A percentile compares a stretch with the other conserved stretches of the same genome.
Conservation (phyloP, 2,329 filamentous ascomycete genomes). For the Teratosphaeriaceae sp. region DNA sequence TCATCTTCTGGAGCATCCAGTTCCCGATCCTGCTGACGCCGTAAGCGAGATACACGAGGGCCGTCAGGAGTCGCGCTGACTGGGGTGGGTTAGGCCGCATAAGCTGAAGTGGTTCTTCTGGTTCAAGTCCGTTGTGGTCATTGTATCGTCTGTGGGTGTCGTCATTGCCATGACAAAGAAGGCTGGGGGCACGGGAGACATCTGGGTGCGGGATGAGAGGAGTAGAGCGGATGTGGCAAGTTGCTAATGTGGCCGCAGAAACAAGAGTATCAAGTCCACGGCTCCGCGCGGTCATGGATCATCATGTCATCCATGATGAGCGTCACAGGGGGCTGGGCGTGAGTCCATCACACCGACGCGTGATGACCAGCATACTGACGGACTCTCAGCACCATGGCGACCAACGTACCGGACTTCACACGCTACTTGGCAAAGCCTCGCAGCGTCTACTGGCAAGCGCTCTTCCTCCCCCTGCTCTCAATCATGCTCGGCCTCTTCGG, state of each 20-base stretch:
- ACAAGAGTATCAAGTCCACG: slow-evolving; percentile 23
- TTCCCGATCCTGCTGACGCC: slow-evolving; percentile 48
- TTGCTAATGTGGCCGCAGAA: too few relatives aligned
- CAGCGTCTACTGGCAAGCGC: slow-evolving; percentile 12
- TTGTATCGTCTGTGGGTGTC: slow-evolving; percentile 47
- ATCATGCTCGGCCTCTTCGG: not conserved
- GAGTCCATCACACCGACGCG: not conserved
- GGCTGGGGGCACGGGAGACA: slow-evolving; percentile 25
- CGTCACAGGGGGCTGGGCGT: slow-evolving; percentile 23
- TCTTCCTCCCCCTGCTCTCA: slow-evolving; percentile 15
- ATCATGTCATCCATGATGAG: slow-evolving; percentile 25
- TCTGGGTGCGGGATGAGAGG: too few relatives aligned
- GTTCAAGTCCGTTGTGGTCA: slow-evolving; percentile 36
- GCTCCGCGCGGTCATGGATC: slow-evolving; percentile 20
- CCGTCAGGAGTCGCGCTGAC: too few relatives aligned
- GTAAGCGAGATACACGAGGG: not conserved
- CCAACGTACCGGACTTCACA: slow-evolving; percentile 7
- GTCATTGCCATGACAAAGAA: slow-evolving; percentile 27
- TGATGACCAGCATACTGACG: not conserved
- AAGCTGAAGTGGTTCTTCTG: slow-evolving; percentile 16
- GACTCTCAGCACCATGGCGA: slow-evolving; percentile 23
- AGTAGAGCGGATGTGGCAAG: too few relatives aligned
- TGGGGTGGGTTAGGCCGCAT: not conserved
- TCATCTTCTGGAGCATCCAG: slow-evolving; percentile 53
- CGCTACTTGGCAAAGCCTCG: not conserved